phyloP scores from a whole-genome alignment of 176 grass and related monocot genomes.

The Eleusine coracana region DNA sequence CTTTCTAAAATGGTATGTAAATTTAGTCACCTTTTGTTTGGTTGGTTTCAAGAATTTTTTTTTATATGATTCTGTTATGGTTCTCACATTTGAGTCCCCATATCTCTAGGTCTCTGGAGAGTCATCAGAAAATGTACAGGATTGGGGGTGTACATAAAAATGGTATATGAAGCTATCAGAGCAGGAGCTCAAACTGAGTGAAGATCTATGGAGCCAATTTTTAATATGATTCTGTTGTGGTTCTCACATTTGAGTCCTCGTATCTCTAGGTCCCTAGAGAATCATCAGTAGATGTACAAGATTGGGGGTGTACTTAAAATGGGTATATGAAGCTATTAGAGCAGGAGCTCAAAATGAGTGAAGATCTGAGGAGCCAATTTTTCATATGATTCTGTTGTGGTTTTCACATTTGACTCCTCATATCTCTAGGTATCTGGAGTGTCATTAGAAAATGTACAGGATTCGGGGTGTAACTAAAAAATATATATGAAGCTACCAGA shows the following conservation, averaged over 20 bases:
- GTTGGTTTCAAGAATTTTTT: not conserved
- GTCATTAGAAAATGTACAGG: slow-evolving; percentile 29
- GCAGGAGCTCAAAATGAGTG: not conserved
- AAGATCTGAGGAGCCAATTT: not conserved
- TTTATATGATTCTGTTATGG: not conserved
- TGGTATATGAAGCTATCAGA: slow-evolving; percentile 25
- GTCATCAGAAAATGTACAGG: slow-evolving; percentile 29
- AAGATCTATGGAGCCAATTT: not conserved
- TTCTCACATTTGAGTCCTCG: not conserved
- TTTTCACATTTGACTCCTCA: slow-evolving; percentile 5
- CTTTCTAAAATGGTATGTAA: slow-evolving; percentile 7
- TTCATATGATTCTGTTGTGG: not conserved
- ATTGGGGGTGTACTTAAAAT: slow-evolving; percentile 41
- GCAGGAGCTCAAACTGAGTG: not conserved
- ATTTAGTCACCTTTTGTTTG: not conserved
- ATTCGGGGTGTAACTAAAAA: slow-evolving; percentile 41
- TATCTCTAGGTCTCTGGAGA: slow-evolving; percentile 11
- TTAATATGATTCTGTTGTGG: not conserved
- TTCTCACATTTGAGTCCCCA: not conserved
- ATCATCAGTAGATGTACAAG: slow-evolving; percentile 27
- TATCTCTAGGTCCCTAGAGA: slow-evolving; percentile 13
- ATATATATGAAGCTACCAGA: slow-evolving; percentile 24
- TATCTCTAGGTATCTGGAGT: slow-evolving; percentile 9
- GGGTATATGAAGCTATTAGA: slow-evolving; percentile 25
- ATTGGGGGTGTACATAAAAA: slow-evolving; percentile 41